A percentile compares a stretch with the other conserved stretches of the same genome.
These are phyloP conservation scores for Microcos paniculata DNA, from an alignment of 345 rosid species.

Conservation along the genomic window DNA sequence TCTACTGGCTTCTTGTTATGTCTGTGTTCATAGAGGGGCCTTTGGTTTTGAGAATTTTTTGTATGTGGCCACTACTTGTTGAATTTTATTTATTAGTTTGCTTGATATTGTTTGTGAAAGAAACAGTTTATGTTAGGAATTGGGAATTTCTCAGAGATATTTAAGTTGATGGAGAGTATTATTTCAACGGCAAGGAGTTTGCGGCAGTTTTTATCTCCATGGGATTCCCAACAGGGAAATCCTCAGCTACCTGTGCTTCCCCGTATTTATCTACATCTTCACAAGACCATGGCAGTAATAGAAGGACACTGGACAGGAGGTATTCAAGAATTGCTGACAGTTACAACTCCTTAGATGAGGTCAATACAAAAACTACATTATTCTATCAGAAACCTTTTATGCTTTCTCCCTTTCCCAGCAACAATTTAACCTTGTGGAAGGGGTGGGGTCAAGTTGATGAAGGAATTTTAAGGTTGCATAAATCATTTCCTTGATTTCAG, in stretches of 20 bases:
- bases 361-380: slow-evolving; percentile 21
- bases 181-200: slow-evolving; percentile 54
- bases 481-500: slow-evolving; percentile 34
- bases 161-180: slow-evolving; percentile 61
- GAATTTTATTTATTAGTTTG: slow-evolving; percentile 9
- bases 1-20: neutral
- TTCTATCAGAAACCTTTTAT: too few relatives aligned
- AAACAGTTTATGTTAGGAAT: slow-evolving; percentile 1
- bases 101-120: too few relatives aligned
- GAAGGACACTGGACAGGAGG: slow-evolving; percentile 62
- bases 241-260: too few relatives aligned
- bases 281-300: slow-evolving; percentile 33
- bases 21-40: neutral
- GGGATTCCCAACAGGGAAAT: slow-evolving; percentile 44
- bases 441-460: slow-evolving; percentile 3
- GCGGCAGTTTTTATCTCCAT: slow-evolving; percentile 49
- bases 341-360: slow-evolving; percentile 80
- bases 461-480: neutral
- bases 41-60: neutral
- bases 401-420: too few relatives aligned
- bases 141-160: slow-evolving; percentile 17
- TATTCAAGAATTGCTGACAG: slow-evolving; percentile 75
- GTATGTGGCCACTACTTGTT: neutral
- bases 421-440: too few relatives aligned
- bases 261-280: too few relatives aligned